Percentiles rank a stretch among this genome's conserved stretches.
These are phyloP conservation scores for Solanum aculeatissimum DNA, from an alignment of 305 asterid species.

Conservation along the genomic window DNA sequence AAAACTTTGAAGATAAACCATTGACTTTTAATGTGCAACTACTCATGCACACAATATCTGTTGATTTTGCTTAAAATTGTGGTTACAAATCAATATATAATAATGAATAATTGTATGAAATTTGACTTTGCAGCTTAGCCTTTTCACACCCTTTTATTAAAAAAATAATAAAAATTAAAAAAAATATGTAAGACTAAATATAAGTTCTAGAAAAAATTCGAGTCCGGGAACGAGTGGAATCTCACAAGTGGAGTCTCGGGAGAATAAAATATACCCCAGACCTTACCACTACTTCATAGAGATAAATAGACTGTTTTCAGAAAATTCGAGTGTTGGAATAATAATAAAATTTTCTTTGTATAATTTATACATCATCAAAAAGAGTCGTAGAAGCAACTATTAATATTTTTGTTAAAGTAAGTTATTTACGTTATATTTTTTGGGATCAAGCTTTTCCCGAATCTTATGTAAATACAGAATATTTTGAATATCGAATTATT, in stretches of 20 bases:
- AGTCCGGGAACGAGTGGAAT: no score
- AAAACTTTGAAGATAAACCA: background rate
- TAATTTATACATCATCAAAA: no score
- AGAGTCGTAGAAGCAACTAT: no score
- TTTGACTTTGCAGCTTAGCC: background rate
- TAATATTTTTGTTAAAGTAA: no score
- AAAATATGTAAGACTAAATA: background rate
- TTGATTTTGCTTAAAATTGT: background rate
- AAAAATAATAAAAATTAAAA: no score
- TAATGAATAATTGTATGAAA: background rate
- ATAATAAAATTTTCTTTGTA: background rate
- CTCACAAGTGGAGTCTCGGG: no score
- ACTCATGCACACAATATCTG: background rate
- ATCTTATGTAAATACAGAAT: fast-evolving
- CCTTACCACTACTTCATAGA: no score
- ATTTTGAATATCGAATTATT: background rate
- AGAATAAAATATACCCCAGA: no score
- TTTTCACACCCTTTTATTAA: background rate
- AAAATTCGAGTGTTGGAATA: fast-evolving
- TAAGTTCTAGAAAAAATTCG: background rate
- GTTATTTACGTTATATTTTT: no score
- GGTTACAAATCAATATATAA: background rate
- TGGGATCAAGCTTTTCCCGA: no score
- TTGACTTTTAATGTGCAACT: background rate
- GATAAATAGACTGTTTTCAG: no score